Base-by-base conservation (phyloP, 2,329 filamentous ascomycete genomes). In the Pseudonectria foliicola region DNA sequence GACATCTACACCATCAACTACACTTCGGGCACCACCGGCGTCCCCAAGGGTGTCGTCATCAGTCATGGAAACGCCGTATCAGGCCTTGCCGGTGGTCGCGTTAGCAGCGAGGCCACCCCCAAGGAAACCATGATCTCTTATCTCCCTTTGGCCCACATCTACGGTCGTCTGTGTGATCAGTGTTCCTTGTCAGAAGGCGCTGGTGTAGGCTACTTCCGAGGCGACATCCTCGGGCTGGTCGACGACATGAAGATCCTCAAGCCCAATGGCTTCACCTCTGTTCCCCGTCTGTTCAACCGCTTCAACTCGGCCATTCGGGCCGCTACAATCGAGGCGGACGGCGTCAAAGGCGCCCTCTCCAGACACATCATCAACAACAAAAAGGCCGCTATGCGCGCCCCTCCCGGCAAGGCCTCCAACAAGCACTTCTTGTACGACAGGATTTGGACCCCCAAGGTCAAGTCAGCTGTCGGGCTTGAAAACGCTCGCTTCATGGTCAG, bases 121-220 rank as follows among this genome's bases (percentile, higher is more conserved):
- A 61, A 61, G 42, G 84, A 92, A 47, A 65, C 80, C 3, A 70
- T 82, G 47, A 75, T 86, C 38, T 96, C 90, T 1, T 98, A 96
- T 62, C 74, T 98, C 33, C 92, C 92, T 1, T 67, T 95, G 26
- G 92, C 92, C 8, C 92, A 98, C 58, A 96, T 98, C 52, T 95
- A 86, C 60, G 85, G 89, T 45, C 82, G 92, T 36, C 71, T 95
- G 47, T 70, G 80, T 27, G 92, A 98, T 57, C 84, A 93, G 57
- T 68, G 71, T 4, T 75, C 77, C 11, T 68, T 95, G 12, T 77
- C 82, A 52, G 71, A 76, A 34, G 89, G 87, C 35, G 77, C 76
- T 24, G 67, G 77, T 7, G 80, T 95, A 49, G 92, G 90, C 10
- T 98, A 90, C 62, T 98, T 95, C 74, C 86, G 92, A 50, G 92